phyloP scores from a whole-genome alignment of 805 yeast genomes.

The Teunomyces atbi region DNA sequence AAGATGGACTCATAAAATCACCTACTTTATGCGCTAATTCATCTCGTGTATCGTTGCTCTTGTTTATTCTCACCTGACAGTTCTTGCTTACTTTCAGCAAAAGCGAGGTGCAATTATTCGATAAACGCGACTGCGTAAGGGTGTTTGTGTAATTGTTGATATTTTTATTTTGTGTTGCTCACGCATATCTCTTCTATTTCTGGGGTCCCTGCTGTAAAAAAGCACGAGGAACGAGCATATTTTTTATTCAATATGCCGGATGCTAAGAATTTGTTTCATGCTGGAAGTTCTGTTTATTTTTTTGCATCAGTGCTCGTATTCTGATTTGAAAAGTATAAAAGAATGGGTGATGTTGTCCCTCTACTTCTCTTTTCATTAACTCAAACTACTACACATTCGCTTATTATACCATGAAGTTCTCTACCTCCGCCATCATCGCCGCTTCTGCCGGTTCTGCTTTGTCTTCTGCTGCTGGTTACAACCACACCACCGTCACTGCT shows the following conservation, averaged over 20 bases:
- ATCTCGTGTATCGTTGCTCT: not conserved
- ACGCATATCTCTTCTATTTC: not conserved
- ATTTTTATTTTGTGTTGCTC: constrained; percentile 1
- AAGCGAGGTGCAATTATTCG: not conserved
- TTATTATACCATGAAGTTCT: constrained; percentile 31
- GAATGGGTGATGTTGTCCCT: not conserved
- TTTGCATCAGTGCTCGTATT: not conserved
- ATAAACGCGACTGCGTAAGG: not conserved
- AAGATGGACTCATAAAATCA: too few relatives aligned
- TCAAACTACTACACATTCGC: constrained; percentile 10
- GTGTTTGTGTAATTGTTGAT: constrained; percentile 3
- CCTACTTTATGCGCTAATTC: too few relatives aligned
- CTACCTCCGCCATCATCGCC: constrained; percentile 26
- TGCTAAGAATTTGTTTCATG: not conserved
- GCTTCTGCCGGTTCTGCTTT: constrained; percentile 20
- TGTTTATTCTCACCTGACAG: not conserved
- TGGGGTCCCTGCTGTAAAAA: not conserved
- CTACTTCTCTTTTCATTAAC: not conserved
- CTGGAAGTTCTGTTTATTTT: not conserved
- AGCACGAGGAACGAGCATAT: not conserved
- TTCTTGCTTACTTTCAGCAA: not conserved
- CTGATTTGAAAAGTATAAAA: not conserved
- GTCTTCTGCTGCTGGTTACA: constrained; percentile 31
- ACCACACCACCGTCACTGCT: constrained; percentile 17
- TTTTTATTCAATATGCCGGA: not conserved